A percentile compares a stretch with the other conserved stretches of the same genome.
These are phyloP conservation scores for Pulveroboletus ravenelii DNA, from an alignment of 768 basidiomycete species.

Conservation along the genomic window DNA sequence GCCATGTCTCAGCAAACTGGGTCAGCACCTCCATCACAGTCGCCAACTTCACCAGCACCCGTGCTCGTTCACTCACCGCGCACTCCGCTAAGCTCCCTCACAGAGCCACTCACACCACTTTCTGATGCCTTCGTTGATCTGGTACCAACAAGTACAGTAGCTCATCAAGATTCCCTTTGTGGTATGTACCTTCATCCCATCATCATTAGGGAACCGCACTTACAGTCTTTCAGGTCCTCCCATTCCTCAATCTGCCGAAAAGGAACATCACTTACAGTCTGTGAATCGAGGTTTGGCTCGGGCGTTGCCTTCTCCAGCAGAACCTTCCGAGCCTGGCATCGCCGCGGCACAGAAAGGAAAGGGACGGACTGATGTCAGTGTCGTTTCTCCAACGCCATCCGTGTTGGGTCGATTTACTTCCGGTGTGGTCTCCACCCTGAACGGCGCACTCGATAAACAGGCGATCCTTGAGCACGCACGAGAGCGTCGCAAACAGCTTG, in stretches of 20 bases:
- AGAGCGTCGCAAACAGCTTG: conserved; percentile 48
- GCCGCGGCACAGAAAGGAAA: conserved; percentile 17
- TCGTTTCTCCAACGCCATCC: neutral
- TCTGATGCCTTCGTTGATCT: conserved; percentile 14
- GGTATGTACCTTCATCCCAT: conserved; percentile 7
- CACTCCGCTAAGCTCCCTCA: conserved; percentile 30
- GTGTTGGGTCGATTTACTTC: conserved; percentile 2
- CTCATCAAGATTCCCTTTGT: neutral
- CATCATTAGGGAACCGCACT: neutral
- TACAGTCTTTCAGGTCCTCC: conserved; percentile 7
- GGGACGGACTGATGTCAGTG: neutral
- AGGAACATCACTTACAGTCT: neutral
- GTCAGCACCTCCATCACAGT: neutral
- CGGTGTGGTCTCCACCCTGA: neutral
- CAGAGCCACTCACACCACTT: conserved; percentile 24
- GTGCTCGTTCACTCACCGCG: conserved; percentile 26
- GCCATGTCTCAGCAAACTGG: conserved; percentile 22
- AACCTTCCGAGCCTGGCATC: neutral
- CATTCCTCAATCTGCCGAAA: conserved; percentile 2
- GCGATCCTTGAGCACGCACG: conserved; percentile 50
- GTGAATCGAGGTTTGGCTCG: neutral
- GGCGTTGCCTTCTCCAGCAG: neutral
- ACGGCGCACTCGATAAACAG: conserved; percentile 29
- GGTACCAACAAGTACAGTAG: neutral
- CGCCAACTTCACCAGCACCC: conserved; percentile 6